A percentile compares a stretch with the other conserved stretches of the same genome.
phyloP scores from a whole-genome alignment of 345 rosid genomes.

The Gossypium sturtianum region DNA sequence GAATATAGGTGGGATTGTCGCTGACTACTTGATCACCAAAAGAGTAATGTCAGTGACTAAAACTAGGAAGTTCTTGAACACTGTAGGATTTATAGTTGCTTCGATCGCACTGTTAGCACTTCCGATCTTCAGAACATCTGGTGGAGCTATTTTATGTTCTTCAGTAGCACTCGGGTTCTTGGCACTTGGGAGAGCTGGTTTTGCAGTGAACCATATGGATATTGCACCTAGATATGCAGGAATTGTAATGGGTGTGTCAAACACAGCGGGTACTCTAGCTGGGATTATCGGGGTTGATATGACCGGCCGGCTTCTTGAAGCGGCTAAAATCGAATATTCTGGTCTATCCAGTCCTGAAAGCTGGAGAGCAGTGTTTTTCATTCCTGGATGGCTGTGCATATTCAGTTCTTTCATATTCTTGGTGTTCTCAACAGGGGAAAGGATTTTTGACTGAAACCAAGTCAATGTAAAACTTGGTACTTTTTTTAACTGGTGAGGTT shows the following conservation, averaged over 20 bases:
- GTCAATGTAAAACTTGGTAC: neutral
- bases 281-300: constrained; percentile 86
- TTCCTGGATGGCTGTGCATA: constrained; percentile 81
- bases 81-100: constrained; percentile 72
- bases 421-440: constrained; percentile 82
- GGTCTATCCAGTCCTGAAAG: constrained; percentile 87
- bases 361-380: constrained; percentile 81
- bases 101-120: constrained; percentile 74
- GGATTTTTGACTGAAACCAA: constrained; percentile 72
- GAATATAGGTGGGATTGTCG: constrained; percentile 78
- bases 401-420: constrained; percentile 69
- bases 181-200: constrained; percentile 97
- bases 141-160: constrained; percentile 80
- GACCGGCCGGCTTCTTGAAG: constrained; percentile 85
- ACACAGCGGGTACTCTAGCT: constrained; percentile 94
- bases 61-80: constrained; percentile 77
- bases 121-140: constrained; percentile 66
- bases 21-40: constrained; percentile 79
- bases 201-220: constrained; percentile 98
- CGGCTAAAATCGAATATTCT: constrained; percentile 58
- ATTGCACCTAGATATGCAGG: constrained; percentile 97
- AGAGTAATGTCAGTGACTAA: constrained; percentile 72
- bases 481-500: neutral
- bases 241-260: constrained; percentile 93
- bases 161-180: constrained; percentile 85